phyloP scores from a whole-genome alignment of 2,329 filamentous ascomycete genomes.

The Pseudopyricularia javanii region DNA sequence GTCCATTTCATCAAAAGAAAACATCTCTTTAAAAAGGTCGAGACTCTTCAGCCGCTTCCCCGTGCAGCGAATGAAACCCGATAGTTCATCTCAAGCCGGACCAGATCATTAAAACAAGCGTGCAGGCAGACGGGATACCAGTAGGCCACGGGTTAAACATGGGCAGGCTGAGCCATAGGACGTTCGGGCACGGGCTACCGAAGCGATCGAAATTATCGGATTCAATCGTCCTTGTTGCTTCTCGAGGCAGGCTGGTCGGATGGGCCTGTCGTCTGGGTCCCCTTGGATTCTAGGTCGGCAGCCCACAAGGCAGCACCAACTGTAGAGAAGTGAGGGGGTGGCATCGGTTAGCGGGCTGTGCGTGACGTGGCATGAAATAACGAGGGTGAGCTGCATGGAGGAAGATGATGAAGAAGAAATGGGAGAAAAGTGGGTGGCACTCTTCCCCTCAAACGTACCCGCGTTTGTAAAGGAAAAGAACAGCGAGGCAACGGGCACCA shows the following conservation, averaged over 20 bases:
- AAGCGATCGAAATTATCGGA: not conserved
- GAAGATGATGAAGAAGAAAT: not conserved
- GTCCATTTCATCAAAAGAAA: not conserved
- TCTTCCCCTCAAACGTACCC: conserved; percentile 26
- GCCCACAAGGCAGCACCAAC: conserved; percentile 94
- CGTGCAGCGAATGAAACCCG: not conserved
- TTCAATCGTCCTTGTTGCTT: not conserved
- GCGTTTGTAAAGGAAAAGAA: conserved; percentile 86
- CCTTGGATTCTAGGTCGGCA: conserved; percentile 61
- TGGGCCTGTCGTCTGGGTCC: conserved; percentile 30
- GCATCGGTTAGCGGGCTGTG: not conserved
- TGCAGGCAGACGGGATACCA: not conserved
- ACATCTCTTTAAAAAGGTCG: not conserved
- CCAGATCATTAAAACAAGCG: not conserved
- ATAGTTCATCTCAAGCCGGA: not conserved
- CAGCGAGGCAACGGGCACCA: conserved; percentile 72
- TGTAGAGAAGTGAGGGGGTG: conserved; percentile 12
- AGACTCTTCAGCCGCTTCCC: not conserved
- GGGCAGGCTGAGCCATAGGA: too few species aligned
- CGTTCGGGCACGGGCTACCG: too few species aligned
- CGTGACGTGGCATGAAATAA: not conserved
- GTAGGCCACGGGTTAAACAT: too few species aligned
- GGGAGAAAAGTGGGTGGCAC: not conserved
- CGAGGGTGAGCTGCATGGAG: not conserved
- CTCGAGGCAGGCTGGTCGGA: not conserved